These are phyloP conservation scores for Flaveria trinervia DNA, from an alignment of 129 eudicot species.

Conservation along the genomic window DNA sequence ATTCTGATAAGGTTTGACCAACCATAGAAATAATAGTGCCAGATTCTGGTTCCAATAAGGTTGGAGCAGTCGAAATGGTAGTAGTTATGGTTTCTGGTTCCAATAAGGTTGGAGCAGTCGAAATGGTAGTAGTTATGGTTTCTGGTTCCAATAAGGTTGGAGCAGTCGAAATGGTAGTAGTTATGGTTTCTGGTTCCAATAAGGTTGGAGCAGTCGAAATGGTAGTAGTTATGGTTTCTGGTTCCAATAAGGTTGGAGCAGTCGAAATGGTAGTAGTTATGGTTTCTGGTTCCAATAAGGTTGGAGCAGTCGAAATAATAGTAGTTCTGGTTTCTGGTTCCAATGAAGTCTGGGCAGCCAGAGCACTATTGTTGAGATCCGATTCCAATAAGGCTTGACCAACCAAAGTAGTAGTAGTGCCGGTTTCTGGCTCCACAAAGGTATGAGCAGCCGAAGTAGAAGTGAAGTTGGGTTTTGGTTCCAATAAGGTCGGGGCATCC, in stretches of 20 bases:
- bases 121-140: neutral
- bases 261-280: neutral
- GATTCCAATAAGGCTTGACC: slow-evolving; percentile 5
- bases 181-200: slow-evolving; percentile 4
- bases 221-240: neutral
- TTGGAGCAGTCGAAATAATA: neutral
- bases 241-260: slow-evolving; percentile 3
- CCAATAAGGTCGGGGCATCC: too few species aligned
- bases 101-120: neutral
- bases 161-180: neutral
- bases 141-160: slow-evolving; percentile 21
- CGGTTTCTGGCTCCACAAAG: neutral
- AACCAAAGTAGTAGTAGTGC: neutral
- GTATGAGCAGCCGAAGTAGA: neutral
- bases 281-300: slow-evolving; percentile 5
- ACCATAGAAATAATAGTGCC: neutral
- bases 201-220: neutral
- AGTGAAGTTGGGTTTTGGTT: too few species aligned
- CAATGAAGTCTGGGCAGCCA: slow-evolving; percentile 2
- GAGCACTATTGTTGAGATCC: neutral
- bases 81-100: slow-evolving; percentile 1
- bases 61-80: neutral
- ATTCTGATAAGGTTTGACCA: slow-evolving; percentile 4
- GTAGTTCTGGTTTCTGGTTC: slow-evolving; percentile 10
- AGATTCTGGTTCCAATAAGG: neutral